A percentile compares a stretch with the other conserved stretches of the same genome.
These are phyloP conservation scores for Clonostachys sp. DNA, from an alignment of 2,329 filamentous ascomycete species.

Conservation along the genomic window DNA sequence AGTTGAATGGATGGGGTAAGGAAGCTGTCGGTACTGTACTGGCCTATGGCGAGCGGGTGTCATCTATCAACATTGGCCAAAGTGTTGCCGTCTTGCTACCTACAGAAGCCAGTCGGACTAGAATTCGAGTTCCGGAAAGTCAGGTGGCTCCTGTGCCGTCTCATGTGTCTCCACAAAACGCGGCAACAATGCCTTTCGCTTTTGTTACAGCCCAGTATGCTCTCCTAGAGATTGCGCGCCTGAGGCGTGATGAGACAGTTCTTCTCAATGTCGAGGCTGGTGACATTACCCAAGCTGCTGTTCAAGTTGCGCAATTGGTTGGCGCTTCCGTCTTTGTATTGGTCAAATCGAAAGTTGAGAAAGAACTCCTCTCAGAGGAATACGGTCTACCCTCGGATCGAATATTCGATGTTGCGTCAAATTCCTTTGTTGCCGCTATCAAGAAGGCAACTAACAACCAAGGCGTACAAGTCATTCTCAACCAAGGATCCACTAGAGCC, in stretches of 20 bases:
- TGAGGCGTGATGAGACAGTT: constrained; percentile 7
- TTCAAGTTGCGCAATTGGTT: constrained; percentile 8
- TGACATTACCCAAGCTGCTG: constrained; percentile 8
- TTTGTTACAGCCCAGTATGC: constrained; percentile 1
- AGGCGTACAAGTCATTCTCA: neutral
- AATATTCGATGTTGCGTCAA: neutral
- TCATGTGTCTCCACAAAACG: too few relatives aligned
- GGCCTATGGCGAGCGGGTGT: too few relatives aligned
- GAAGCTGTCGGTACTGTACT: too few relatives aligned
- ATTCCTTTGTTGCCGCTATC: constrained; percentile 1
- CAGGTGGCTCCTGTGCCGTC: too few relatives aligned
- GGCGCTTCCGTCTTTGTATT: constrained; percentile 8
- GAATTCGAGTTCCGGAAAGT: too few relatives aligned
- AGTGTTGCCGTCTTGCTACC: too few relatives aligned
- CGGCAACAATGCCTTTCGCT: neutral
- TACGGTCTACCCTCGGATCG: neutral
- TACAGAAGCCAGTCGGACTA: too few relatives aligned
- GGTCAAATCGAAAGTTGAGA: constrained; percentile 1
- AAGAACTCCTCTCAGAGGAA: neutral
- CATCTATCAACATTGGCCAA: too few relatives aligned
- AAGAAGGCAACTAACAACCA: constrained; percentile 2
- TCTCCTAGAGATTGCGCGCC: constrained; percentile 10
- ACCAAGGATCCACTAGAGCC: neutral
- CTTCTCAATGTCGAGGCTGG: constrained; percentile 11
- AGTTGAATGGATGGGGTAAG: too few relatives aligned